Evolutionary conservation across 1,139 yeast genomes (phyloP).

Genomic region (Nakaseomyces nivariensis): DNA sequence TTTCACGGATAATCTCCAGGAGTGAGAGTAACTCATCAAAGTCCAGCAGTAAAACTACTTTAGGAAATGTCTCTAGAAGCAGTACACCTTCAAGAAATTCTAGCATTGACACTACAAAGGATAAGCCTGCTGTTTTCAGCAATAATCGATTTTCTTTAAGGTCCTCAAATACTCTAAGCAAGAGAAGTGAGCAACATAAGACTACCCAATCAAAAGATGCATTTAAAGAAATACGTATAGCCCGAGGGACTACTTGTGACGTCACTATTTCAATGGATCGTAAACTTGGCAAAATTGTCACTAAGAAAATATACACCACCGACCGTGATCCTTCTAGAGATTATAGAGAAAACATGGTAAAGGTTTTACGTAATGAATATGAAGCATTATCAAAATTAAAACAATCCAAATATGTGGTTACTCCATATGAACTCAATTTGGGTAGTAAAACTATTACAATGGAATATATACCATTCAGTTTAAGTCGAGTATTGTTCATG

Average conservation of each 20-base stretch:
- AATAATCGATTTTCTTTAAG: neutral
- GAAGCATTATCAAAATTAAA: neutral
- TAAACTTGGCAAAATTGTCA: neutral
- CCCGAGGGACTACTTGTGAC: neutral
- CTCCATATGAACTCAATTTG: conserved; percentile 2
- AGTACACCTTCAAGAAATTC: no score
- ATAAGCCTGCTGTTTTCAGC: neutral
- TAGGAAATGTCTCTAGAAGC: neutral
- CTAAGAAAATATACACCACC: neutral
- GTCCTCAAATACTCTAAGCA: neutral
- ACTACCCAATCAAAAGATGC: neutral
- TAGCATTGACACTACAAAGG: neutral
- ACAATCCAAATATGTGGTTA: conserved; percentile 3
- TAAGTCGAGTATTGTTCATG: conserved; percentile 4
- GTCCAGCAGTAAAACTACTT: neutral
- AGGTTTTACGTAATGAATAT: neutral
- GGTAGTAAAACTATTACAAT: conserved; percentile 3
- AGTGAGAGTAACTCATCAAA: neutral
- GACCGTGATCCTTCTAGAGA: conserved; percentile 2
- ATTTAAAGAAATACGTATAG: neutral
- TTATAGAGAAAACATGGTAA: neutral
- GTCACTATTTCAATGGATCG: neutral
- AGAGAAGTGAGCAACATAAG: neutral
- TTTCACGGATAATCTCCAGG: neutral
- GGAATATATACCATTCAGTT: conserved; percentile 4